A percentile compares a stretch with the other conserved stretches of the same genome.
Conservation (phyloP, 1,284 basidiomycete species). For the Golubevia pallescens region DNA sequence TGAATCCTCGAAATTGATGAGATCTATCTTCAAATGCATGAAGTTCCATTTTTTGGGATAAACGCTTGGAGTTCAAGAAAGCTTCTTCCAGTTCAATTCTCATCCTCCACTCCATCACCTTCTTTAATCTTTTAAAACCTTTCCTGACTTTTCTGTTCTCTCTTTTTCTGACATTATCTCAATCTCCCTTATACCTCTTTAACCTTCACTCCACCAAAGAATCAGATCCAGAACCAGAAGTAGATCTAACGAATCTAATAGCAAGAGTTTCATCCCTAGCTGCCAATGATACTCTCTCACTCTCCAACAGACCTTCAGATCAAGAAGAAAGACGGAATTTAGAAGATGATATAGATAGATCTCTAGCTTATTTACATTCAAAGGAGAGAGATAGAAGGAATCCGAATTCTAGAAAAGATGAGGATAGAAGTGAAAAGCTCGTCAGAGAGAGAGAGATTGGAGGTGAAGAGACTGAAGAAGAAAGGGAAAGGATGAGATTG, state of each 20-base stretch:
- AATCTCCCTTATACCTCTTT: not conserved
- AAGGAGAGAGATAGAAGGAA: constrained; percentile 16
- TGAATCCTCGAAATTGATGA: no score
- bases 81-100: no score
- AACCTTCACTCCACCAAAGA: constrained; percentile 15
- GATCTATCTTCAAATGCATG: no score
- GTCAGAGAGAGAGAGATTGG: constrained; percentile 17
- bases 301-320: not conserved
- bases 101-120: no score
- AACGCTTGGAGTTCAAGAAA: no score
- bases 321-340: constrained; percentile 11
- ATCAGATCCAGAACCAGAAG: constrained; percentile 49
- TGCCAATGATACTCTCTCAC: constrained; percentile 6
- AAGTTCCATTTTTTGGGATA: no score
- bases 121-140: no score
- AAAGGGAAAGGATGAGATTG: constrained; percentile 4
- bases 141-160: no score
- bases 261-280: constrained; percentile 39
- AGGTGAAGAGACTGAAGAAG: constrained; percentile 5
- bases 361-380: constrained; percentile 34
- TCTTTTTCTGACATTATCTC: constrained; percentile 7
- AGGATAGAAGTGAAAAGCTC: constrained; percentile 20
- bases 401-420: not conserved
- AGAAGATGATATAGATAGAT: constrained; percentile 48
- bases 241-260: constrained; percentile 44